Conservation (phyloP, 2,329 filamentous ascomycete genomes). For the Fusarium udum region DNA sequence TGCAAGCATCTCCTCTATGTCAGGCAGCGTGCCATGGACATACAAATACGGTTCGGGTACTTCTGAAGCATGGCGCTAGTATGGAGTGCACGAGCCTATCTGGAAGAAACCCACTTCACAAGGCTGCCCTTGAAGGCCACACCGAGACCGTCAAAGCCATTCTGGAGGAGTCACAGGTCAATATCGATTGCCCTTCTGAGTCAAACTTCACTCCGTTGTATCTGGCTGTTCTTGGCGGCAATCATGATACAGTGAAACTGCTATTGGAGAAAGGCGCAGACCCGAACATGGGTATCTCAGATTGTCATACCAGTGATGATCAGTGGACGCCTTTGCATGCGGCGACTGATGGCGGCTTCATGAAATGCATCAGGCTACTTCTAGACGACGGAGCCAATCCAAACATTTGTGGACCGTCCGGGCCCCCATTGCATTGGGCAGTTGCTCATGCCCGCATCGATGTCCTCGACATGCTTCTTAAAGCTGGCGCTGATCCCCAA, state of each 20-base stretch:
- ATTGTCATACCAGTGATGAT: accelerated
- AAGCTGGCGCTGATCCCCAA: not conserved
- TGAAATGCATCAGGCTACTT: not conserved
- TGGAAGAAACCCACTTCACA: not conserved
- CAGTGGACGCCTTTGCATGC: not conserved
- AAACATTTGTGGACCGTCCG: not conserved
- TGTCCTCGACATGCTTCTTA: not conserved
- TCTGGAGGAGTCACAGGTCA: not conserved
- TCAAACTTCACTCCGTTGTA: not conserved
- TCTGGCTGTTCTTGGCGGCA: not conserved
- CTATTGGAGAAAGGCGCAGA: not conserved
- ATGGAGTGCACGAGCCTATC: not conserved
- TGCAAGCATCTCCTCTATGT: not conserved
- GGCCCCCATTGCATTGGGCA: not conserved
- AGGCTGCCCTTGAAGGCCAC: not conserved
- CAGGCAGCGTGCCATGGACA: not conserved
- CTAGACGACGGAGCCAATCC: not conserved
- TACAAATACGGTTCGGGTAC: not conserved
- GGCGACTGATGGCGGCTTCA: not conserved
- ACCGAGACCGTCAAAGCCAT: not conserved
- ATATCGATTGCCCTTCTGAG: not conserved
- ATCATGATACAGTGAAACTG: not conserved
- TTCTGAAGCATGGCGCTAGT: not conserved
- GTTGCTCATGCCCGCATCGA: not conserved
- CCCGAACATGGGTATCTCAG: not conserved